Percentiles rank a stretch among this genome's conserved stretches.
These are phyloP conservation scores for Ogataea polymorpha DNA, from an alignment of 805 yeast genomes.

Conservation along the genomic window DNA sequence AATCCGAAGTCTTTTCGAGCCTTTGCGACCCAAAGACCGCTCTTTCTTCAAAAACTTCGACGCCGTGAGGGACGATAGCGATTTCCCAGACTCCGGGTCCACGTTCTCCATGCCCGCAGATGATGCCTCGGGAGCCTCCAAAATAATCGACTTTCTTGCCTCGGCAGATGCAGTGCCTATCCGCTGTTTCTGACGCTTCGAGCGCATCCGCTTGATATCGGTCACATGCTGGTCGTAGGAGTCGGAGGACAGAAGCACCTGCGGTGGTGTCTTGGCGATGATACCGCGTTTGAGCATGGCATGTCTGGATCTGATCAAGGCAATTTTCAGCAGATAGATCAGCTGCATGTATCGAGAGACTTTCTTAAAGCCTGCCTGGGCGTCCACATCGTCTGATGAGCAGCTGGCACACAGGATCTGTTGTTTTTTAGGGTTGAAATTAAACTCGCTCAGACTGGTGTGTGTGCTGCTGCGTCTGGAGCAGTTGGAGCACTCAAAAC, in stretches of 20 bases:
- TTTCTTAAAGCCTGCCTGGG: constrained; percentile 51
- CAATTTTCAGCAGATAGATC: constrained; percentile 75
- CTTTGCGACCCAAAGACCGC: constrained; percentile 25
- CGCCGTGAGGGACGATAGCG: constrained; percentile 12
- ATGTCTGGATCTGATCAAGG: constrained; percentile 67
- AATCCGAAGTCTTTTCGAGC: constrained; percentile 30
- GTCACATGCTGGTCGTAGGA: constrained; percentile 67
- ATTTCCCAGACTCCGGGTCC: constrained; percentile 13
- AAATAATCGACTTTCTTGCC: constrained; percentile 62
- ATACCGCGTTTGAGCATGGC: constrained; percentile 45
- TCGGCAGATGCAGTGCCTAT: constrained; percentile 49
- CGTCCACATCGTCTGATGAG: constrained; percentile 47
- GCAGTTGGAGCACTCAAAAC: constrained; percentile 69
- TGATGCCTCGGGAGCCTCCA: constrained; percentile 58
- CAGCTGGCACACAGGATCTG: constrained; percentile 62
- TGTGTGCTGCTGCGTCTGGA: constrained; percentile 35
- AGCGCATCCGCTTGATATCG: constrained; percentile 73
- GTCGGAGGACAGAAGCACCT: constrained; percentile 30
- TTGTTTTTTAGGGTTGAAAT: constrained; percentile 38
- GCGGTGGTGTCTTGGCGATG: constrained; percentile 6
- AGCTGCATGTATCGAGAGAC: constrained; percentile 73
- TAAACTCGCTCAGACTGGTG: constrained; percentile 44
- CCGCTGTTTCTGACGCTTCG: constrained; percentile 64
- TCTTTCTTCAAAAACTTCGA: constrained; percentile 23
- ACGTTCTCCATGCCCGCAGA: constrained; percentile 32